phyloP scores from a whole-genome alignment of 805 yeast species.

The Candida piceae region DNA sequence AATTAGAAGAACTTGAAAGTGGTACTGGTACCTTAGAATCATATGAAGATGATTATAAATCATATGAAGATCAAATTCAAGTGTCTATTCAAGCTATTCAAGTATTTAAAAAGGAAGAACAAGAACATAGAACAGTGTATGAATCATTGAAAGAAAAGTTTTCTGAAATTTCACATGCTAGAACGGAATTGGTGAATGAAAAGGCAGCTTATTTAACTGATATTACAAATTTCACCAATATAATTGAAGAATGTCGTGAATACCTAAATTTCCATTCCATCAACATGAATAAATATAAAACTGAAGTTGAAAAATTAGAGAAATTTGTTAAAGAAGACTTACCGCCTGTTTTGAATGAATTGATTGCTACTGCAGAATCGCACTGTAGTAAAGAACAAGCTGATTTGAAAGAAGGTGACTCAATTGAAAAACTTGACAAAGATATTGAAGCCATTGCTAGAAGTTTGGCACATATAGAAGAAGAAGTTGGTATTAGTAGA shows the following conservation, averaged over 20 bases:
- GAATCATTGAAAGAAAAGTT: slow-evolving; percentile 11
- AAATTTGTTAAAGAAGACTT: slow-evolving; percentile 23
- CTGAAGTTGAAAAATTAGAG: slow-evolving; percentile 21
- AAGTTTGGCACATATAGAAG: slow-evolving; percentile 49
- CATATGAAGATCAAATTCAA: slow-evolving; percentile 26
- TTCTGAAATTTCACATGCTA: slow-evolving; percentile 6
- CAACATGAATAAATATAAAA: slow-evolving; percentile 18
- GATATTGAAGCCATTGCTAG: slow-evolving; percentile 44
- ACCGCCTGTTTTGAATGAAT: slow-evolving; percentile 24
- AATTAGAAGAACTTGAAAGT: slow-evolving; percentile 41
- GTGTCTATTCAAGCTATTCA: slow-evolving; percentile 17
- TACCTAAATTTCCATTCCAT: slow-evolving; percentile 8
- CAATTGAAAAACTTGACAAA: slow-evolving; percentile 41
- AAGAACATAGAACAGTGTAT: slow-evolving; percentile 6
- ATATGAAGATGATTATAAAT: slow-evolving; percentile 31
- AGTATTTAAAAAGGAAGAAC: slow-evolving; percentile 17
- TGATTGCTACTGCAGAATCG: slow-evolving; percentile 28
- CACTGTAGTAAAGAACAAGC: slow-evolving; percentile 48
- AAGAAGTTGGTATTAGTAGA: slow-evolving; percentile 46
- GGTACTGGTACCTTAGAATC: slow-evolving; percentile 33
- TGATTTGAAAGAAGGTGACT: slow-evolving; percentile 33
- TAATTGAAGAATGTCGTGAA: slow-evolving; percentile 16
- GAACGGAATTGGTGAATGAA: slow-evolving; percentile 5
- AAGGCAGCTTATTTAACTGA: slow-evolving; percentile 6
- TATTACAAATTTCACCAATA: slow-evolving; percentile 21